Evolutionary conservation across 805 yeast species (phyloP).

Genomic region (Candida railenensis): DNA sequence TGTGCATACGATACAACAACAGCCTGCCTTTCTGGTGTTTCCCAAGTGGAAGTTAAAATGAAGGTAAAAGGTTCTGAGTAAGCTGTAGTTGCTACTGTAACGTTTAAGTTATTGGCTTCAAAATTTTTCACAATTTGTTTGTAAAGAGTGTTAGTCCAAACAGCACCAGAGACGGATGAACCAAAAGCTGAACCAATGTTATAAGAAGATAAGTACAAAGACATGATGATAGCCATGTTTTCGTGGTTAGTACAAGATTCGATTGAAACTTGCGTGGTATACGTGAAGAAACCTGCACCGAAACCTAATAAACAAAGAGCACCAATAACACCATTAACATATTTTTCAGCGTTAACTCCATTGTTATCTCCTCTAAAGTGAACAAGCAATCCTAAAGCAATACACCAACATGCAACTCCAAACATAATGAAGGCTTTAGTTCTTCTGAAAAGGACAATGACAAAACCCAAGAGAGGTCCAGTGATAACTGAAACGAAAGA

Average conservation of each 20-base stretch:
- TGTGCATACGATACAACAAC: conserved; percentile 55
- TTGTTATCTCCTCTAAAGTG: conserved; percentile 14
- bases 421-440: conserved; percentile 22
- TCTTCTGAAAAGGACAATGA: conserved; percentile 12
- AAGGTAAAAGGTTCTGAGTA: conserved; percentile 53
- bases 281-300: conserved; percentile 20
- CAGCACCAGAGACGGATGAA: conserved; percentile 19
- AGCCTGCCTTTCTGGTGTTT: conserved; percentile 54
- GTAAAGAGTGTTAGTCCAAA: conserved; percentile 17
- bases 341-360: not conserved
- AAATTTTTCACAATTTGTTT: conserved; percentile 1
- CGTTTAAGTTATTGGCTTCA: conserved; percentile 17
- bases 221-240: conserved; percentile 17
- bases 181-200: conserved; percentile 20
- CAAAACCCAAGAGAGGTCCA: conserved; percentile 15
- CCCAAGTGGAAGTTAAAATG: conserved; percentile 51
- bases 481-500: conserved; percentile 15
- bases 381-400: conserved; percentile 22
- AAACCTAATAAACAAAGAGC: conserved; percentile 16
- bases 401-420: conserved; percentile 23
- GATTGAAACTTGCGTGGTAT: conserved; percentile 16
- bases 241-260: conserved; percentile 16
- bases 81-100: conserved; percentile 42
- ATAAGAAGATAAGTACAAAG: conserved; percentile 14
- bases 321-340: conserved; percentile 18